These are phyloP conservation scores for Dactylellina cionopaga DNA, from an alignment of 2,329 filamentous ascomycete genomes.

Conservation along the genomic window DNA sequence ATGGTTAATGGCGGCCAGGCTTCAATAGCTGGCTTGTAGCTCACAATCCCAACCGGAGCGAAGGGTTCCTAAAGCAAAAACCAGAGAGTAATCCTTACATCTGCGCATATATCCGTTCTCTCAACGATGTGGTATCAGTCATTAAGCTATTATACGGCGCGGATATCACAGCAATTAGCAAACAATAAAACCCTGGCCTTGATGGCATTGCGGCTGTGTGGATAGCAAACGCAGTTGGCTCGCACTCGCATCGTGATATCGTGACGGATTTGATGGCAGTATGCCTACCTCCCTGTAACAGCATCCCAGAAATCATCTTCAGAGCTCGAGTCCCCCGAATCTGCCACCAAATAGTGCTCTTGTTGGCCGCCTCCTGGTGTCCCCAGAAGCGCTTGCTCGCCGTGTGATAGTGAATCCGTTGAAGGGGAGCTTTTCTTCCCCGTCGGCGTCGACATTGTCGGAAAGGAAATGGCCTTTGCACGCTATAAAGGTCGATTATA, in stretches of 20 bases:
- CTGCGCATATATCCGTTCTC: slow-evolving; percentile 47
- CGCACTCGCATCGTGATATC: background rate
- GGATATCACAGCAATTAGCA: slow-evolving; percentile 16
- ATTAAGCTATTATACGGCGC: slow-evolving; percentile 43
- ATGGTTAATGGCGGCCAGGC: too few relatives aligned
- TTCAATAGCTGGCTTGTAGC: too few relatives aligned
- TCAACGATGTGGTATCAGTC: slow-evolving; percentile 49
- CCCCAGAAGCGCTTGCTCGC: background rate
- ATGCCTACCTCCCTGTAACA: slow-evolving; percentile 48
- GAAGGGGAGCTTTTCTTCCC: slow-evolving; percentile 43
- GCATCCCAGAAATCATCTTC: slow-evolving; percentile 51
- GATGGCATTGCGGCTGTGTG: too few relatives aligned
- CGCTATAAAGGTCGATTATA: too few relatives aligned
- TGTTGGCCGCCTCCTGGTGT: slow-evolving; percentile 10
- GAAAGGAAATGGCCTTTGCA: too few relatives aligned
- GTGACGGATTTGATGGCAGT: too few relatives aligned
- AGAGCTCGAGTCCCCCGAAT: slow-evolving; percentile 31
- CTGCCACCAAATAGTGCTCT: slow-evolving; percentile 24
- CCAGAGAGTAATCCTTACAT: slow-evolving; percentile 26
- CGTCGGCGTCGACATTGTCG: slow-evolving; percentile 43
- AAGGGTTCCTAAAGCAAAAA: too few relatives aligned
- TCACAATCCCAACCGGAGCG: too few relatives aligned
- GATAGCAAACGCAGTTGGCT: slow-evolving; percentile 14
- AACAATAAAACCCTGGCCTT: too few relatives aligned
- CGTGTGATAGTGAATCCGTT: slow-evolving; percentile 14